phyloP scores from a whole-genome alignment of 225 moss, liverwort and hornwort genomes.

The Asterella californica region DNA sequence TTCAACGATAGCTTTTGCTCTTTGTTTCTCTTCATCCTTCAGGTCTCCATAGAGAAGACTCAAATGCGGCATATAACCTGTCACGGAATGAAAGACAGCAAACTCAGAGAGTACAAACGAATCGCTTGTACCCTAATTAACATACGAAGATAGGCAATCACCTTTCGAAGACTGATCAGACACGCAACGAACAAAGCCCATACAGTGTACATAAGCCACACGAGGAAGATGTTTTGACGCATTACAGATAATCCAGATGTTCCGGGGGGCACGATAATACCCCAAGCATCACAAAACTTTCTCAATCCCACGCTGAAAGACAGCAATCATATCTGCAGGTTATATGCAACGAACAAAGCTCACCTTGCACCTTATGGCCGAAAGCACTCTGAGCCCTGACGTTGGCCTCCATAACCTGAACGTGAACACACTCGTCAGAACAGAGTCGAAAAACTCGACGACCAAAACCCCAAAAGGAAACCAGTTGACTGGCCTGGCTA shows the following conservation, averaged over 20 bases:
- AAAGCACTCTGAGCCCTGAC: not conserved
- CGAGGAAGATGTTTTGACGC: too few relatives aligned
- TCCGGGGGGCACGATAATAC: not conserved
- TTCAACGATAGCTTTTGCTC: constrained; percentile 56
- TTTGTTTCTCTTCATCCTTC: constrained; percentile 60
- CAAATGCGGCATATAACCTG: constrained; percentile 87
- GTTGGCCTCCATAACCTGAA: constrained; percentile 22
- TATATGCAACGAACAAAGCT: not conserved
- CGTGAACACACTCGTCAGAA: not conserved
- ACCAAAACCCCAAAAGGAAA: not conserved
- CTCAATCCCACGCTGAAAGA: not conserved
- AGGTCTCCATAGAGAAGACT: constrained; percentile 73
- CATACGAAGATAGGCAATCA: too few relatives aligned
- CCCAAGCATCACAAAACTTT: not conserved
- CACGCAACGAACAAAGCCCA: too few relatives aligned
- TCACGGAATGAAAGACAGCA: not conserved
- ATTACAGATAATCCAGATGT: too few relatives aligned
- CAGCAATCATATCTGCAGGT: too few relatives aligned
- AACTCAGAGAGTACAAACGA: not conserved
- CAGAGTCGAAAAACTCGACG: not conserved
- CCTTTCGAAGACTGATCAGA: too few relatives aligned
- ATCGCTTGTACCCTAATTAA: too few relatives aligned
- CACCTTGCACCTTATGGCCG: not conserved
- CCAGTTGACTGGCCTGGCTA: too few relatives aligned
- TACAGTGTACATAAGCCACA: too few relatives aligned